Evolutionary conservation across 1,139 yeast species (phyloP), one percentile per base, ranked within the genome.

Genomic region (Kodamaea ohmeri): DNA sequence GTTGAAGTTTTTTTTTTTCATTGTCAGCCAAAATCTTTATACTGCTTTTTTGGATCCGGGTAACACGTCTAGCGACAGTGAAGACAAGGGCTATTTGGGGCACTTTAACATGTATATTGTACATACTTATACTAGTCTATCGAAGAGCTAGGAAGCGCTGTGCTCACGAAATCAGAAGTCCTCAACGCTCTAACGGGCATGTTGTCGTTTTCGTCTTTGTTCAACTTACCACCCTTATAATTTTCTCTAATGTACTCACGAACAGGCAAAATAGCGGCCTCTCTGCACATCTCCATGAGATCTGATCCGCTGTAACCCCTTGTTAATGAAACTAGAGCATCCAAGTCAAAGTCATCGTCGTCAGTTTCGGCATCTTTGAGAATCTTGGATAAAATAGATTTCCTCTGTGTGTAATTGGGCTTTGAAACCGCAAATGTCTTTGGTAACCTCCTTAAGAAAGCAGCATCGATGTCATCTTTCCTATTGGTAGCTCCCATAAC

Each of bases 401-500:
- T 63, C 41, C 98, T 71, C 59, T 92, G 95, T 4, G 63, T 67
- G 1, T 73, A 61, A 46, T 76, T 73, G 2, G 98, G 98, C 50
- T 85, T 72, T 3, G 78, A 73, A 24, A 92, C 81, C 2, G 92
- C 79, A 60, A 92, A 90, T 39, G 89, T 75, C 58, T 92, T 92
- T 7, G 98, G 97, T 78, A 92, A 75, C 56, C 98, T 76, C 61
- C 98, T 76, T 61, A 90, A 68, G 57, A 92, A 88, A 1, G 98
- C 98, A 47, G 78, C 77, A 58, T 92, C 98, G 39, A 92, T 92
- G 57, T 92, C 98, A 45, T 78, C 76, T 34, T 92, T 90, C 49
- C 98, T 71, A 57, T 92, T 92, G 1, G 98, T 92, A 11, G 98
- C 98, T 4, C 98, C 98, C 55, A 92, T 74, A 1, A 92, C 89